A percentile compares a stretch with the other conserved stretches of the same genome.
These are phyloP conservation scores for Verticillium isaacii DNA, from an alignment of 2,329 filamentous ascomycete species.

Conservation along the genomic window DNA sequence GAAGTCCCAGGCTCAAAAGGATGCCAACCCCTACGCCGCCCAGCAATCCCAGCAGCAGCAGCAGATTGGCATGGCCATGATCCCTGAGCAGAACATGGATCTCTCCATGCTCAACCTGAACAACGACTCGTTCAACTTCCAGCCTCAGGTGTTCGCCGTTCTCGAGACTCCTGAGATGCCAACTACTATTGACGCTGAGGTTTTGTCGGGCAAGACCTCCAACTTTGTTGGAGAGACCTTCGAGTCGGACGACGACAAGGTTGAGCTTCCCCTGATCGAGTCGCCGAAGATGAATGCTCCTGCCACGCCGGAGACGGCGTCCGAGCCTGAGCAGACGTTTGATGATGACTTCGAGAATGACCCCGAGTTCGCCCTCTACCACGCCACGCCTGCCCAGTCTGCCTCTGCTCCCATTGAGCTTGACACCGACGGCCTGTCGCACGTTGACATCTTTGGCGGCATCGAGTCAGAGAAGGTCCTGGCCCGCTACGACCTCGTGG, in stretches of 20 bases:
- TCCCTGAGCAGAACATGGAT: slow-evolving; percentile 74
- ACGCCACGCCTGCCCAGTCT: slow-evolving; percentile 29
- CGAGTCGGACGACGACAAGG: slow-evolving; percentile 46
- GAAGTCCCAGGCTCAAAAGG: slow-evolving; percentile 53
- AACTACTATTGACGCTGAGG: slow-evolving; percentile 50
- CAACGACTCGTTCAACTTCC: slow-evolving; percentile 50
- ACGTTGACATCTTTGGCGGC: slow-evolving; percentile 43
- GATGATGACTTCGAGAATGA: slow-evolving; percentile 60
- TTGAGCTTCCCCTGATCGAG: slow-evolving; percentile 51
- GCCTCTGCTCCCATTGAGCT: slow-evolving; percentile 28
- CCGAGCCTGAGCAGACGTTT: slow-evolving; percentile 19
- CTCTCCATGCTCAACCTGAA: slow-evolving; percentile 66
- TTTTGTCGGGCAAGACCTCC: slow-evolving; percentile 68
- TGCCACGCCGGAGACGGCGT: slow-evolving; percentile 20
- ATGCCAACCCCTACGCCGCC: slow-evolving; percentile 56
- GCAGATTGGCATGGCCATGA: slow-evolving; percentile 76
- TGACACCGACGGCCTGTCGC: slow-evolving; percentile 34
- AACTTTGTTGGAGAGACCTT: slow-evolving; percentile 45
- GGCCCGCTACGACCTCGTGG: slow-evolving; percentile 59
- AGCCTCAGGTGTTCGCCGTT: slow-evolving; percentile 70
- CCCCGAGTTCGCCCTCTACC: slow-evolving; percentile 57
- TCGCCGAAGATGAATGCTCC: slow-evolving; percentile 30
- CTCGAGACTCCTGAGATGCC: slow-evolving; percentile 65
- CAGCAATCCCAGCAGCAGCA: slow-evolving; percentile 53
- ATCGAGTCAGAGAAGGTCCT: slow-evolving; percentile 61